Conservation (phyloP, 805 yeast species). For the Candida coquimbonensis region DNA sequence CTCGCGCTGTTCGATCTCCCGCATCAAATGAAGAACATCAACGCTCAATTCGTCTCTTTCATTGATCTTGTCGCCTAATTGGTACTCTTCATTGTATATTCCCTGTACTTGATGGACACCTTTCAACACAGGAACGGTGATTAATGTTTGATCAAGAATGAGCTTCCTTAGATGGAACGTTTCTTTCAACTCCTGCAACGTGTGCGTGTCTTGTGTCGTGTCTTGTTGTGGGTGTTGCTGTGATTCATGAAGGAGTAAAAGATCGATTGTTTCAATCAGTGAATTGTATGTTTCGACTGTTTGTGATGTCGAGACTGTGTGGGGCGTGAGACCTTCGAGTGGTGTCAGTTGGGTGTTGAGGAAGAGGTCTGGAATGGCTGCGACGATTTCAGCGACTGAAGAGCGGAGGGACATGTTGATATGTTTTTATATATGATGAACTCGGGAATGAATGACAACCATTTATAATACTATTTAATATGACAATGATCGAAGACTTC, state of each 20-base stretch:
- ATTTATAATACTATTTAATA: too few species aligned
- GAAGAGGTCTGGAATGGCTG: background rate
- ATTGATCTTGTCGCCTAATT: constrained; percentile 7
- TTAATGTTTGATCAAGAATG: constrained; percentile 12
- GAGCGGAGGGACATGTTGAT: background rate
- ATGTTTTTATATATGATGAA: too few species aligned
- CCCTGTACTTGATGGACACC: constrained; percentile 23
- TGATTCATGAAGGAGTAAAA: constrained; percentile 17
- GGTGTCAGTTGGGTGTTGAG: background rate
- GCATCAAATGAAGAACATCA: constrained; percentile 6
- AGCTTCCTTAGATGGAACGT: constrained; percentile 11
- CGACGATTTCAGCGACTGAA: background rate
- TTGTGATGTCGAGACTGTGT: background rate
- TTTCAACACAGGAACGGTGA: constrained; percentile 16
- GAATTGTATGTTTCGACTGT: constrained; percentile 27
- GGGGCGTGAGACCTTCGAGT: too few species aligned
- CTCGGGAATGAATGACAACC: too few species aligned
- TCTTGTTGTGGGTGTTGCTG: background rate
- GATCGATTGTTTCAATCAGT: constrained; percentile 22
- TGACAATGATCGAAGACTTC: constrained; percentile 35
- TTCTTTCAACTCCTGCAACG: constrained; percentile 4
- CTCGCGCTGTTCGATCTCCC: background rate
- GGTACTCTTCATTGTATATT: constrained; percentile 11
- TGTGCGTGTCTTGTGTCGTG: too few species aligned
- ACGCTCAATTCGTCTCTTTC: constrained; percentile 12